phyloP scores from a whole-genome alignment of 2,329 filamentous ascomycete genomes.

The Fusarium keratoplasticum region DNA sequence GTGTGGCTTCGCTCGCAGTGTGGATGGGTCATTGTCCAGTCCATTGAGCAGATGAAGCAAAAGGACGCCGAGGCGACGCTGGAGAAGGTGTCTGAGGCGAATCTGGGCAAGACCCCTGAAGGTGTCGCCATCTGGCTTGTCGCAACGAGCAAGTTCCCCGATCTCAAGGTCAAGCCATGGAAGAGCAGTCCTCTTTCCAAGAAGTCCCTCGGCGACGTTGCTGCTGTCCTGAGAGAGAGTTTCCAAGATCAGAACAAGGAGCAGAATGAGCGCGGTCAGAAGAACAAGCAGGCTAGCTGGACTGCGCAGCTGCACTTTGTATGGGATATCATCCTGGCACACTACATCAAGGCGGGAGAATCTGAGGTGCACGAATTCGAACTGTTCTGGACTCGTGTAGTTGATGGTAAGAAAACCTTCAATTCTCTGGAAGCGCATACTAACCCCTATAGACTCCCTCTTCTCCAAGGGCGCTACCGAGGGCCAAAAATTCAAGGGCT shows the following conservation, averaged over 20 bases:
- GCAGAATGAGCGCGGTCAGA: constrained; percentile 53
- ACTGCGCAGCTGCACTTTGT: constrained; percentile 87
- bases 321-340: constrained; percentile 81
- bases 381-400: constrained; percentile 86
- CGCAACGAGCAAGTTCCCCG: constrained; percentile 72
- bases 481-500: constrained; percentile 91
- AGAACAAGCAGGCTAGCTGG: constrained; percentile 77
- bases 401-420: constrained; percentile 77
- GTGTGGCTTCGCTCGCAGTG: constrained; percentile 92
- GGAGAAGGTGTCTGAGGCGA: constrained; percentile 69
- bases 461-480: constrained; percentile 86
- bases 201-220: constrained; percentile 75
- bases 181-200: constrained; percentile 75
- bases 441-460: constrained; percentile 72
- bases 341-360: constrained; percentile 57
- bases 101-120: constrained; percentile 84
- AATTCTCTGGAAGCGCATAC: not conserved
- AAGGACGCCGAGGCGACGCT: constrained; percentile 72
- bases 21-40: constrained; percentile 82
- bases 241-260: constrained; percentile 65
- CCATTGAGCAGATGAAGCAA: constrained; percentile 71
- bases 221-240: constrained; percentile 83
- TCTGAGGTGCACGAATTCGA: constrained; percentile 66
- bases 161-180: constrained; percentile 78
- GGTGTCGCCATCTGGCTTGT: constrained; percentile 90